phyloP scores from a whole-genome alignment of 768 basidiomycete genomes.

The Naganishia vaughanmartiniae region DNA sequence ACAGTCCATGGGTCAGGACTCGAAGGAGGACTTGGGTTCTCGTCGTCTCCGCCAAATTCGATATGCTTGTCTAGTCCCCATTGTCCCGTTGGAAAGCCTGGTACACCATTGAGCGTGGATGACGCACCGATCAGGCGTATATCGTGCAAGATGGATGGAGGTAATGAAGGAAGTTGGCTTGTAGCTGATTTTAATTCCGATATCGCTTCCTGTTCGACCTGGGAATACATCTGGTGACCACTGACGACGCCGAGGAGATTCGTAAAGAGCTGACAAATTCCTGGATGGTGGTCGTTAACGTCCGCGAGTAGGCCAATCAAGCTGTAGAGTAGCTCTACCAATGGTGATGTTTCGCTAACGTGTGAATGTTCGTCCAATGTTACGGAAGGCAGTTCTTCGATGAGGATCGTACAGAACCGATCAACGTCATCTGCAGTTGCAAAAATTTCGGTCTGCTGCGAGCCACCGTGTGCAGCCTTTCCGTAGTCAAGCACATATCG shows the following conservation, averaged over 20 bases:
- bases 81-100: not conserved
- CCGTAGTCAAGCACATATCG: constrained; percentile 1
- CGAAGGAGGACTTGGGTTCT: not conserved
- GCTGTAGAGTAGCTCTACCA: not conserved
- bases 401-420: not conserved
- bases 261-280: constrained; percentile 1
- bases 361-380: not conserved
- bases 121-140: not conserved
- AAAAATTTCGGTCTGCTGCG: too few species aligned
- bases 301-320: not conserved
- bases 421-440: constrained; percentile 2
- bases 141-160: not conserved
- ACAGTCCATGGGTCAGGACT: constrained; percentile 9
- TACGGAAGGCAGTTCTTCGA: not conserved
- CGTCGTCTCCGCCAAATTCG: not conserved
- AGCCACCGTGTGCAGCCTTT: not conserved
- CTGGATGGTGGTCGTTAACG: not conserved
- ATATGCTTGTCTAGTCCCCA: not conserved
- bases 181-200: not conserved
- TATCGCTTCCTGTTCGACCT: not conserved
- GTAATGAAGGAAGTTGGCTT: not conserved
- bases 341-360: not conserved
- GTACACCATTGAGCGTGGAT: not conserved
- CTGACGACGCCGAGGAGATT: not conserved
- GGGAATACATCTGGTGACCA: not conserved